A percentile compares a stretch with the other conserved stretches of the same genome.
These are phyloP conservation scores for Laguncularia racemosa DNA, from an alignment of 345 rosid genomes.

Conservation along the genomic window DNA sequence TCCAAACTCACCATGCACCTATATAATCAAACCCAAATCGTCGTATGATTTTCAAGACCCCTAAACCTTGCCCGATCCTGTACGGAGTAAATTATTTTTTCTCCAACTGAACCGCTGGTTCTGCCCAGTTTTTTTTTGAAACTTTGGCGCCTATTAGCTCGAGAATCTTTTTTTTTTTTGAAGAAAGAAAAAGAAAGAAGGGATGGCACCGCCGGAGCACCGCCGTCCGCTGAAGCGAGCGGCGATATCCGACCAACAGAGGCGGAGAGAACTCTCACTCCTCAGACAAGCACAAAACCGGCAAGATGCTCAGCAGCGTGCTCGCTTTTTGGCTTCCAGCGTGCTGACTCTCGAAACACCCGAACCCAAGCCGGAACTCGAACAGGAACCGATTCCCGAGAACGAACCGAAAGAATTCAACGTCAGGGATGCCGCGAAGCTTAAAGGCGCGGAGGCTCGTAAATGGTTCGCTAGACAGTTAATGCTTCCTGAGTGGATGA, in stretches of 20 bases:
- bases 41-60: no score
- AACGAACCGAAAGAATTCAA: constrained; percentile 41
- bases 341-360: constrained; percentile 42
- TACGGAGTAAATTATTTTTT: neutral
- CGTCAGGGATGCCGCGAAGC: constrained; percentile 58
- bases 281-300: constrained; percentile 75
- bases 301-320: constrained; percentile 76
- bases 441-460: constrained; percentile 68
- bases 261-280: constrained; percentile 72
- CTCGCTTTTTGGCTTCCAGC: constrained; percentile 72
- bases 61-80: no score
- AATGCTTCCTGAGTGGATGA: constrained; percentile 97
- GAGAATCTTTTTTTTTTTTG: no score
- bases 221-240: constrained; percentile 89
- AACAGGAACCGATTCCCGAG: constrained; percentile 27
- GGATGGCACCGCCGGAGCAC: constrained; percentile 67
- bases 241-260: constrained; percentile 82
- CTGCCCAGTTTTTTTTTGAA: neutral
- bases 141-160: neutral
- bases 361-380: constrained; percentile 29
- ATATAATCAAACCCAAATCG: no score
- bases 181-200: neutral
- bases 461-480: constrained; percentile 85
- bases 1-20: no score
- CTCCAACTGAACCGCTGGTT: neutral